phyloP scores from a whole-genome alignment of 1,139 yeast species.

The Candida albicans region DNA sequence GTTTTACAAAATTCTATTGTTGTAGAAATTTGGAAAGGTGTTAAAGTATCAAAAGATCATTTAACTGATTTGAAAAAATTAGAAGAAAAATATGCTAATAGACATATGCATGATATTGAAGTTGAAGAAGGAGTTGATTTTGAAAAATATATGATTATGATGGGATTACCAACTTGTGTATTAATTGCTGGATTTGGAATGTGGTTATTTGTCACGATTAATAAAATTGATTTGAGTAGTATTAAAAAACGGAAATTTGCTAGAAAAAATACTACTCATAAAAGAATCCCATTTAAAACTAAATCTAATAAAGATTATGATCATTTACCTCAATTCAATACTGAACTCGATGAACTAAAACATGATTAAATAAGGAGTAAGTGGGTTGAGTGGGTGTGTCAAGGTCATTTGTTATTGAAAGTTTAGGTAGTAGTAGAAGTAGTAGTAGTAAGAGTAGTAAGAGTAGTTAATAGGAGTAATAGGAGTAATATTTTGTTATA shows the following conservation, averaged over 20 bases:
- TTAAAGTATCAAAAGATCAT: slow-evolving; percentile 60
- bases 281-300: slow-evolving; percentile 30
- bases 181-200: slow-evolving; percentile 58
- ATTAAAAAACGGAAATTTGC: slow-evolving; percentile 53
- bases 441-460: too few relatives aligned
- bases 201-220: slow-evolving; percentile 61
- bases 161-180: slow-evolving; percentile 72
- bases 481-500: too few relatives aligned
- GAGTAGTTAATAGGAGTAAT: too few relatives aligned
- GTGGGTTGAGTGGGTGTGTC: too few relatives aligned
- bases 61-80: slow-evolving; percentile 51
- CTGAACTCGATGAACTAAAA: slow-evolving; percentile 14
- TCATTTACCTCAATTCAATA: slow-evolving; percentile 31
- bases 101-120: slow-evolving; percentile 42
- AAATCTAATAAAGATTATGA: slow-evolving; percentile 19
- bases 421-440: too few relatives aligned
- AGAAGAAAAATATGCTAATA: slow-evolving; percentile 35
- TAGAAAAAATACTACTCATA: slow-evolving; percentile 37
- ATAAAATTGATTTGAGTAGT: slow-evolving; percentile 50
- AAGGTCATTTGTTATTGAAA: too few relatives aligned
- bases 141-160: slow-evolving; percentile 64
- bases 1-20: slow-evolving; percentile 51
- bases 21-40: slow-evolving; percentile 55
- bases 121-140: slow-evolving; percentile 59
- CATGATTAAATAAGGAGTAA: slow-evolving; percentile 8